These are phyloP conservation scores for Naganishia sp. DNA, from an alignment of 1,284 basidiomycete species.

Conservation along the genomic window DNA sequence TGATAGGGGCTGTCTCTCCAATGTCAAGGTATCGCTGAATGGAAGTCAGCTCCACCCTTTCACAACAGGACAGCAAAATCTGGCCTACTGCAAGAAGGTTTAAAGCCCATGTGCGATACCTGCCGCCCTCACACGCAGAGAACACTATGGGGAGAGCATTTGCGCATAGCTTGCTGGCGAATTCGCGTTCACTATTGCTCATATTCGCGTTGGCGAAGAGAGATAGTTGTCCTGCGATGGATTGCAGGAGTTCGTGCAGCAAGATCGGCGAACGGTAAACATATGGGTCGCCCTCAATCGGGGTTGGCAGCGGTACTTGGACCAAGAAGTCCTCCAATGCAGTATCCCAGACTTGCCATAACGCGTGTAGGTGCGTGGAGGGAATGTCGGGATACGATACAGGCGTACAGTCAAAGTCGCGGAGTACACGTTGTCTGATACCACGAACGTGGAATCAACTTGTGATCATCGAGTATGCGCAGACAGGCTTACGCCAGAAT, in stretches of 20 bases:
- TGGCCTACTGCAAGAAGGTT: slow-evolving; percentile 21
- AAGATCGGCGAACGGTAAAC: slow-evolving; percentile 31
- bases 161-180: slow-evolving; percentile 21
- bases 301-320: slow-evolving; percentile 25
- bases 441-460: neutral
- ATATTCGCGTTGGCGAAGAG: slow-evolving; percentile 13
- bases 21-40: slow-evolving; percentile 32
- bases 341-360: slow-evolving; percentile 34
- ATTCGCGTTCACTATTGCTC: neutral
- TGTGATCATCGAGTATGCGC: neutral
- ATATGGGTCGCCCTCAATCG: slow-evolving; percentile 13
- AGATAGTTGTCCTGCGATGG: slow-evolving; percentile 25
- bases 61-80: neutral
- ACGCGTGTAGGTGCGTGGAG: slow-evolving; percentile 32
- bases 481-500: slow-evolving; percentile 30
- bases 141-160: slow-evolving; percentile 31
- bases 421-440: slow-evolving; percentile 30
- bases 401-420: slow-evolving; percentile 32
- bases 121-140: slow-evolving; percentile 20
- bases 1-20: slow-evolving; percentile 25
- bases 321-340: slow-evolving; percentile 31
- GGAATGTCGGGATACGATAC: slow-evolving; percentile 31
- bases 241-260: slow-evolving; percentile 26
- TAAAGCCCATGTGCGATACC: slow-evolving; percentile 24
- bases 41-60: neutral